A percentile compares a stretch with the other conserved stretches of the same genome.
Evolutionary conservation across 129 eudicot genomes (phyloP).

Genomic region (Helianthus tuberosus): DNA sequence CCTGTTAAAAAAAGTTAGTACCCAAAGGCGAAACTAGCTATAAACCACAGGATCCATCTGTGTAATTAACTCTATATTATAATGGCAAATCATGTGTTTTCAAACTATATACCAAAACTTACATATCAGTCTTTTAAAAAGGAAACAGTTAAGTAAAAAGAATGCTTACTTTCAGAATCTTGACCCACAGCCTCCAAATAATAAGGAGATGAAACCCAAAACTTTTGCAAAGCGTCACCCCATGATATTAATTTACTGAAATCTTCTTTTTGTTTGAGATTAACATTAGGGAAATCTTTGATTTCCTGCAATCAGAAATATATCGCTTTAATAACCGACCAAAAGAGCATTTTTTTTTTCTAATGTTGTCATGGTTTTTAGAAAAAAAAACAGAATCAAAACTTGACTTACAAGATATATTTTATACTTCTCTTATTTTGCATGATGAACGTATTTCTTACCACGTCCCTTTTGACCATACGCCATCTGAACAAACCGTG

Average conservation of each 20-base stretch:
- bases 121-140: neutral
- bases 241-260: slow-evolving; percentile 12
- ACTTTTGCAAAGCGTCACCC: slow-evolving; percentile 22
- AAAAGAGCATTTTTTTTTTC: neutral
- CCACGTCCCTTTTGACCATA: slow-evolving; percentile 33
- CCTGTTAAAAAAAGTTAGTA: too few relatives aligned
- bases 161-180: slow-evolving; percentile 26
- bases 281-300: slow-evolving; percentile 17
- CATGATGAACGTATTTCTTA: neutral
- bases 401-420: slow-evolving; percentile 31
- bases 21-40: too few relatives aligned
- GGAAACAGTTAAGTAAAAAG: neutral
- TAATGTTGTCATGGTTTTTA: neutral
- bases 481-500: slow-evolving; percentile 24
- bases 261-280: neutral
- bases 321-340: neutral
- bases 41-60: too few relatives aligned
- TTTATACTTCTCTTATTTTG: slow-evolving; percentile 26
- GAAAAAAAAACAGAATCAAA: neutral
- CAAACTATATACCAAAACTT: neutral
- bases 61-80: too few relatives aligned
- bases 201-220: slow-evolving; percentile 41
- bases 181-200: slow-evolving; percentile 24
- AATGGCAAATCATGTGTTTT: too few relatives aligned
- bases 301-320: slow-evolving; percentile 36